These are phyloP conservation scores for Neofusicoccum sp. DNA, from an alignment of 2,329 filamentous ascomycete species.

Conservation along the genomic window DNA sequence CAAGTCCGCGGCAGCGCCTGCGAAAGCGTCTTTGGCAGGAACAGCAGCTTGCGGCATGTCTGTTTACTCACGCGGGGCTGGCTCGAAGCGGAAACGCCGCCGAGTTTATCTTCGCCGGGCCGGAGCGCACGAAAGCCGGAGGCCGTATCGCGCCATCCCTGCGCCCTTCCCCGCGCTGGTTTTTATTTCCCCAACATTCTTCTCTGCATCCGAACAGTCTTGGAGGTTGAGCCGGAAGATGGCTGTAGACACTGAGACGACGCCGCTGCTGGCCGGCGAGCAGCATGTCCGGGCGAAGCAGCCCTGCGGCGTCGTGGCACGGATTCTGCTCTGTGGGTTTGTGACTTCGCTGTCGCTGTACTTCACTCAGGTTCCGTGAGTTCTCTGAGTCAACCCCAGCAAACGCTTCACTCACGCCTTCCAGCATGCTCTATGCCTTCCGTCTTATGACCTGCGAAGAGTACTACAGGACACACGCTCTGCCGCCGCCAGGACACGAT, in stretches of 20 bases:
- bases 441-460: conserved; percentile 70
- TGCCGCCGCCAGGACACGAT: conserved; percentile 49
- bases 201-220: conserved; percentile 10
- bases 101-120: conserved; percentile 14
- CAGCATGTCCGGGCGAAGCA: conserved; percentile 19
- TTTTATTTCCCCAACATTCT: neutral
- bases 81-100: too few relatives aligned
- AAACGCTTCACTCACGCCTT: neutral
- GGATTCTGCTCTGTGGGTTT: conserved; percentile 59
- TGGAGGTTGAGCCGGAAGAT: conserved; percentile 1
- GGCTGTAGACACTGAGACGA: conserved; percentile 12
- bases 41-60: too few relatives aligned
- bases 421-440: conserved; percentile 60
- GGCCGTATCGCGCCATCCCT: neutral
- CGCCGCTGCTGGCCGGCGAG: conserved; percentile 21
- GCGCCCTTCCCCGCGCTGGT: neutral
- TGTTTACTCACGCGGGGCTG: too few relatives aligned
- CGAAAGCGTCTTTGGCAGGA: too few relatives aligned
- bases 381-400: neutral
- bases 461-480: conserved; percentile 61
- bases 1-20: too few relatives aligned
- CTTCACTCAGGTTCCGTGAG: conserved; percentile 48
- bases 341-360: conserved; percentile 55
- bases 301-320: conserved; percentile 35
- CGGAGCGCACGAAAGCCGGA: conserved; percentile 7